phyloP scores from a whole-genome alignment of 495 filamentous ascomycete genomes.

The Talaromyces borbonicus region DNA sequence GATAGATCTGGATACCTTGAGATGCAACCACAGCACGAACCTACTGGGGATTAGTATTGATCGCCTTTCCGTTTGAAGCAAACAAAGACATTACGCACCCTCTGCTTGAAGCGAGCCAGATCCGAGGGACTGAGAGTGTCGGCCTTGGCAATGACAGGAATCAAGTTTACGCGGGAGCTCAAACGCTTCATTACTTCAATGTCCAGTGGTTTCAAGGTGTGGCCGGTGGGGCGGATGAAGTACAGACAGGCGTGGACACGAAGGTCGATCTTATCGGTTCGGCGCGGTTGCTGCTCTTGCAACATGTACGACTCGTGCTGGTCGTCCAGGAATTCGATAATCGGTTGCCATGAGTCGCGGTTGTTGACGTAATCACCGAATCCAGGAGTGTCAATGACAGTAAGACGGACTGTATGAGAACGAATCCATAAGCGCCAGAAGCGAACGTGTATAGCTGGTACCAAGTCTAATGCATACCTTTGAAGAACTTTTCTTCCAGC shows the following conservation, averaged over 20 bases:
- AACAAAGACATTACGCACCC: slow-evolving; percentile 43
- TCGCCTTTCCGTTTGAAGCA: too few species aligned
- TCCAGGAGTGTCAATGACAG: slow-evolving; percentile 96
- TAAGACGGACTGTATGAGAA: slow-evolving; percentile 68
- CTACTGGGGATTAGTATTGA: slow-evolving; percentile 37
- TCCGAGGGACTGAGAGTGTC: slow-evolving; percentile 92
- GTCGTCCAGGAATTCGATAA: slow-evolving; percentile 99
- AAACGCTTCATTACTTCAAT: slow-evolving; percentile 99
- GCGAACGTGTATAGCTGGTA: background rate
- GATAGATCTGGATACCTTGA: slow-evolving; percentile 98
- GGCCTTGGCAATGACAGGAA: slow-evolving; percentile 96
- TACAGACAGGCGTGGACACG: slow-evolving; percentile 97
- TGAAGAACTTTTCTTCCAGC: slow-evolving; percentile 99
- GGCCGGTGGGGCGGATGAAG: slow-evolving; percentile 96
- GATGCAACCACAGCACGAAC: slow-evolving; percentile 92
- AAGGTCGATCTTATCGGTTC: slow-evolving; percentile 96
- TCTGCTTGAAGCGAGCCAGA: slow-evolving; percentile 83
- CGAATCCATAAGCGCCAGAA: slow-evolving; percentile 8
- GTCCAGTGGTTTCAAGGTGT: slow-evolving; percentile 96
- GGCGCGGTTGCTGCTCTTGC: slow-evolving; percentile 97
- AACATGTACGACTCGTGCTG: slow-evolving; percentile 99
- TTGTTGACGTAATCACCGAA: slow-evolving; percentile 99
- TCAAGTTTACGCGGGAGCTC: slow-evolving; percentile 94
- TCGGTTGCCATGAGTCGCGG: slow-evolving; percentile 98
- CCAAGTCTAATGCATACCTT: slow-evolving; percentile 56